Evolutionary conservation across 2,329 filamentous ascomycete genomes (phyloP).

Genomic region (Aureobasidium subglaciale): DNA sequence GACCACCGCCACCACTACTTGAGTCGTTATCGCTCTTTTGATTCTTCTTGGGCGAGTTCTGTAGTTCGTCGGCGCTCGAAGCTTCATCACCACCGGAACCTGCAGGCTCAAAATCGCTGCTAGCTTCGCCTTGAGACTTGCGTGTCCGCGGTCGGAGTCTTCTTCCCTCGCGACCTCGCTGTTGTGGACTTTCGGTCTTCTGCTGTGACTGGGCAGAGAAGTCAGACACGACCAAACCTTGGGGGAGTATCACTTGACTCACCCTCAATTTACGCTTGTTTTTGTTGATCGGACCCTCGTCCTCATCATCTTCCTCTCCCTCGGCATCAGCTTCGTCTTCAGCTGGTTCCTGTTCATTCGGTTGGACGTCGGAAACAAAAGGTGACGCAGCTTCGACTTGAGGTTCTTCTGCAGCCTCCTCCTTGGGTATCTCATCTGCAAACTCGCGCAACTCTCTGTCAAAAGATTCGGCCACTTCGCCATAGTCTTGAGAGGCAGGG

Average conservation of each 20-base stretch:
- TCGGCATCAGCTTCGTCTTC: slow-evolving; percentile 20
- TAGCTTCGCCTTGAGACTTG: slow-evolving; percentile 45
- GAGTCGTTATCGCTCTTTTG: slow-evolving; percentile 33
- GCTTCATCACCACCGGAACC: slow-evolving; percentile 41
- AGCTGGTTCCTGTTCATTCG: slow-evolving; percentile 24
- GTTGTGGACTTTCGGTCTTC: slow-evolving; percentile 28
- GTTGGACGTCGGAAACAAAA: slow-evolving; percentile 6
- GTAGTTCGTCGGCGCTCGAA: slow-evolving; percentile 16
- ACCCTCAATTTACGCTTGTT: slow-evolving; percentile 25
- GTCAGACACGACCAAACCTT: slow-evolving; percentile 21
- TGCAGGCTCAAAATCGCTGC: slow-evolving; percentile 57
- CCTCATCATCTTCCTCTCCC: slow-evolving; percentile 33
- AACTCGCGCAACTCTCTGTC: not conserved
- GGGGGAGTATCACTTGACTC: slow-evolving; percentile 19
- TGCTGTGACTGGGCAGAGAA: slow-evolving; percentile 18
- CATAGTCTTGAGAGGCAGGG: slow-evolving; percentile 28
- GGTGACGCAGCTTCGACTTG: not conserved
- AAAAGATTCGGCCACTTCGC: slow-evolving; percentile 18
- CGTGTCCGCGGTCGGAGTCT: slow-evolving; percentile 35
- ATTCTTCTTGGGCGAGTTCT: slow-evolving; percentile 4
- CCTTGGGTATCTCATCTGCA: slow-evolving; percentile 1
- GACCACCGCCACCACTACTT: slow-evolving; percentile 31
- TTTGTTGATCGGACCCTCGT: slow-evolving; percentile 32
- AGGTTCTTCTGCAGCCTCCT: not conserved
- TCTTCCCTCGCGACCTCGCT: slow-evolving; percentile 26